A percentile compares a stretch with the other conserved stretches of the same genome.
Evolutionary conservation across 805 yeast genomes (phyloP).

Genomic region (Metschnikowia sp.): DNA sequence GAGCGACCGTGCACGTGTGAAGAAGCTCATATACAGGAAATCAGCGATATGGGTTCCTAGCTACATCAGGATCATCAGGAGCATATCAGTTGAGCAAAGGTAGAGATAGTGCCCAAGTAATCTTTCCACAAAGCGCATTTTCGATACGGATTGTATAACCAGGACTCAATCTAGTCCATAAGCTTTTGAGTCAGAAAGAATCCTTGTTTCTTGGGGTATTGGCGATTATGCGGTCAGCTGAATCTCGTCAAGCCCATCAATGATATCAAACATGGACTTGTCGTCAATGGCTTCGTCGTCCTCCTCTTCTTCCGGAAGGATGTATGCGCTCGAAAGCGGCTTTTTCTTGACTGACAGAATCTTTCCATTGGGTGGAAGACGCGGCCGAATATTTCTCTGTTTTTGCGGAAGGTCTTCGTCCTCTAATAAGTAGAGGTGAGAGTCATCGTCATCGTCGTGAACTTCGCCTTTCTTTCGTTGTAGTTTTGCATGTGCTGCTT

Average conservation of each 20-base stretch:
- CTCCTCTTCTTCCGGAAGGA: constrained; percentile 20
- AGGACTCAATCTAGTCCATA: too few relatives aligned
- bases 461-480: constrained; percentile 41
- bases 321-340: constrained; percentile 25
- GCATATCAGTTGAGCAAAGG: too few relatives aligned
- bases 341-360: constrained; percentile 69
- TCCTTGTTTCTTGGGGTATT: too few relatives aligned
- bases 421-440: constrained; percentile 49
- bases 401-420: constrained; percentile 85
- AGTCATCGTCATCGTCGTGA: constrained; percentile 38
- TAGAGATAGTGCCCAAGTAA: too few relatives aligned
- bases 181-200: too few relatives aligned
- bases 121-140: too few relatives aligned
- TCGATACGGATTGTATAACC: too few relatives aligned
- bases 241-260: constrained; percentile 1
- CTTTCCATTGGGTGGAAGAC: constrained; percentile 89
- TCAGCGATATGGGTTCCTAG: too few relatives aligned
- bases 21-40: too few relatives aligned
- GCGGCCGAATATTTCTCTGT: constrained; percentile 68
- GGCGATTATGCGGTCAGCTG: constrained; percentile 3
- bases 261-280: not conserved
- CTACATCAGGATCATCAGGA: too few relatives aligned
- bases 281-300: constrained; percentile 4
- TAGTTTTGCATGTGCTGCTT: constrained; percentile 37
- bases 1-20: too few relatives aligned